Base-by-base conservation (phyloP, 257 asterid species). In the Rubia yunnanensis region DNA sequence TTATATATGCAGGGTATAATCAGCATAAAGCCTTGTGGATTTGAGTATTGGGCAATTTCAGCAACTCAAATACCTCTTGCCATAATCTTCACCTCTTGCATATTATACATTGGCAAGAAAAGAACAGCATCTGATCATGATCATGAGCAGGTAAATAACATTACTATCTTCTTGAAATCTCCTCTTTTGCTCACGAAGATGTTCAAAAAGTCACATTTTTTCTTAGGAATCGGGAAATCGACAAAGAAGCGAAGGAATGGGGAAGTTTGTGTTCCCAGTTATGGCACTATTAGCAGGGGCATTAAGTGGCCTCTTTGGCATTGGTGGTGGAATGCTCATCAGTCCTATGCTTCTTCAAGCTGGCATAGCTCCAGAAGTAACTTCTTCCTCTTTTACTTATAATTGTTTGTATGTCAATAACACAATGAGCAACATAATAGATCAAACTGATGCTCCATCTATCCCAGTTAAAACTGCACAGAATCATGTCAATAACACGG, bases 301-400 rank as follows among this genome's bases (percentile, higher is more conserved):
- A 67, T 77, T 89, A 4, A 97, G 99, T 31, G 97, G 99, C 14
- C 68, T 86, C 58, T 89, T 89, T 60, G 97, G 99, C 38, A 85
- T 92, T 55, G 99, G 99, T 60, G 99, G 97, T 8, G 99, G 99
- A 14, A 92, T 89, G 96, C 87, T 92, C 31, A 86, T 83, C 55
- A 86, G 92, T 76, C 97, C 97, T 10, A 77, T 92, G 48, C 88
- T 92, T 72, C 84, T 92, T 67, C 92, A 87, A 77, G 64, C 86
- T 39, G 99, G 96, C 70, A 84, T 82, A 56, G 49, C 73, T 20
- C 99, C 99, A 50, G 82, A 82, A 86, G 99, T 92, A 81, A 56
- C 26, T 28, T 56, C 62, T 49, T 18, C 31, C 63, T 14, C 56
- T 50, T 8, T 50, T 44, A 15, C 50, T 32, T n/a, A n/a, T n/a